Evolutionary conservation across 371 early-diverging fungal genomes (phyloP).

Genomic region (Mucor piriformis): DNA sequence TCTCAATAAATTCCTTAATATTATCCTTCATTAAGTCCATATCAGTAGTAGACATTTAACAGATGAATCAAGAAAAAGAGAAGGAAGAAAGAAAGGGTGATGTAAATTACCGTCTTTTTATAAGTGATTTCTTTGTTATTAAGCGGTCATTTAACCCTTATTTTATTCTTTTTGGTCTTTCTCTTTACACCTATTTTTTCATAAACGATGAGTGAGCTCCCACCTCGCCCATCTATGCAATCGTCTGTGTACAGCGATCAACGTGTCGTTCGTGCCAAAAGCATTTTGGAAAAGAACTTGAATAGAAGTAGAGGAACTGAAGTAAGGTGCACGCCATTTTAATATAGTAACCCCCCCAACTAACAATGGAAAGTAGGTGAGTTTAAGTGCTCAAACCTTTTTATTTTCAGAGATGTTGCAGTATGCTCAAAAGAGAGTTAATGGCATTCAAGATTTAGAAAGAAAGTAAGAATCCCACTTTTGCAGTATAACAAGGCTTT

Average conservation of each 20-base stretch:
- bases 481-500: not conserved
- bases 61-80: not conserved
- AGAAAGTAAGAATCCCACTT: conserved; percentile 60
- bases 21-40: too few relatives aligned
- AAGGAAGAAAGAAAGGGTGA: not conserved
- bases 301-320: conserved; percentile 67
- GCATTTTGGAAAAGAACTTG: conserved; percentile 68
- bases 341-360: not conserved
- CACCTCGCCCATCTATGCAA: conserved; percentile 38
- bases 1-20: too few relatives aligned
- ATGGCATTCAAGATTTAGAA: conserved; percentile 94
- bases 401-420: conserved; percentile 94
- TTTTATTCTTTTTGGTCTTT: not conserved
- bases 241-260: conserved; percentile 47
- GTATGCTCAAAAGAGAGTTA: conserved; percentile 92
- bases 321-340: conserved; percentile 34
- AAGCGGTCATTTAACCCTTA: not conserved
- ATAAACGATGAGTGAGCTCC: conserved; percentile 25
- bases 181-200: not conserved
- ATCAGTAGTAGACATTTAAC: too few relatives aligned
- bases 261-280: conserved; percentile 28
- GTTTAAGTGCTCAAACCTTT: conserved; percentile 85
- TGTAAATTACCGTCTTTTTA: too few relatives aligned
- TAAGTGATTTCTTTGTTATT: not conserved
- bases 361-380: conserved; percentile 62